Evolutionary conservation across 1,139 yeast genomes (phyloP).

Genomic region (Taphrina wiesneri): DNA sequence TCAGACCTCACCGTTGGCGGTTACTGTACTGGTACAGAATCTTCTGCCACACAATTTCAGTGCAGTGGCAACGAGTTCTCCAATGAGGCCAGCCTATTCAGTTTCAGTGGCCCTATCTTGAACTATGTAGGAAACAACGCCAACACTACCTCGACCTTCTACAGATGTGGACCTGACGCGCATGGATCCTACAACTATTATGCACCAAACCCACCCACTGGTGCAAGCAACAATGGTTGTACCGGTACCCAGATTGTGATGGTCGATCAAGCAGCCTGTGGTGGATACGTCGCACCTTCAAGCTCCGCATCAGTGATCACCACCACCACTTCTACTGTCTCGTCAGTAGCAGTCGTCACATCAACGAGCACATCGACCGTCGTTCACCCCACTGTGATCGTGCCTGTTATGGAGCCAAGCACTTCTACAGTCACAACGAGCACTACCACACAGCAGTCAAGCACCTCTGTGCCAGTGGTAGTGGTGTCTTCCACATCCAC

Average conservation of each 20-base stretch:
- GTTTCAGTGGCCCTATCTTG: neutral
- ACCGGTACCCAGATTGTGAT: neutral
- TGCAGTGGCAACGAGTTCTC: slow-evolving; percentile 15
- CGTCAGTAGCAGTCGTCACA: neutral
- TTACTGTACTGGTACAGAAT: slow-evolving; percentile 4
- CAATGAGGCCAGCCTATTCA: slow-evolving; percentile 3
- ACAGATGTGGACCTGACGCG: slow-evolving; percentile 15
- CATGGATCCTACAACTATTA: slow-evolving; percentile 8
- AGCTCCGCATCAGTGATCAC: neutral
- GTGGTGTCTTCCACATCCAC: neutral
- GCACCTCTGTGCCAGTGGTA: neutral
- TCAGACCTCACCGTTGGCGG: slow-evolving; percentile 19
- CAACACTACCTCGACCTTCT: neutral
- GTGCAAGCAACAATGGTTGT: neutral
- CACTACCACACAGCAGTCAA: neutral
- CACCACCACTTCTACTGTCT: neutral
- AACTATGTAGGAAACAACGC: slow-evolving; percentile 12
- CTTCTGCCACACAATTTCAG: slow-evolving; percentile 16
- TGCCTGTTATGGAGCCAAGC: neutral
- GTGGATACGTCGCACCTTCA: neutral
- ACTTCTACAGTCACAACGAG: neutral
- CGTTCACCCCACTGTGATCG: neutral
- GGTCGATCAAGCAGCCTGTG: slow-evolving; percentile 4
- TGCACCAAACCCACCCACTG: slow-evolving; percentile 9
- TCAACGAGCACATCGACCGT: neutral